phyloP scores from a whole-genome alignment of 352 stramenopile species.

The Peronospora farinosa region DNA sequence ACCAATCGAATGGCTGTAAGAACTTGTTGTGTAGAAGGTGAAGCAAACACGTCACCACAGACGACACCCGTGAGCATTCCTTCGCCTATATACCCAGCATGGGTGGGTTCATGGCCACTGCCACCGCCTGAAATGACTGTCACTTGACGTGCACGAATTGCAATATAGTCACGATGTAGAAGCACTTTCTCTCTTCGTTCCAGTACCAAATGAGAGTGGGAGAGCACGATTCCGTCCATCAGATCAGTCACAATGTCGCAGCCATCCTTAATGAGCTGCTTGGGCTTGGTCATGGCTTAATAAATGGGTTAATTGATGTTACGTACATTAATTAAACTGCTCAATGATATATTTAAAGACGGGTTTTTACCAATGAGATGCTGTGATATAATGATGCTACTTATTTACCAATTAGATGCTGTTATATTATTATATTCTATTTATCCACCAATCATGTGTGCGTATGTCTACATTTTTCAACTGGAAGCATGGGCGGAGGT shows the following conservation, averaged over 20 bases:
- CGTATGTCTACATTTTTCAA: neutral
- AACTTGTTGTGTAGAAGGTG: conserved; percentile 89
- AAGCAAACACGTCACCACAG: conserved; percentile 95
- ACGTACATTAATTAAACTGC: neutral
- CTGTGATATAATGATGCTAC: no score
- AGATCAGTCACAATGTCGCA: conserved; percentile 63
- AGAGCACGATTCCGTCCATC: conserved; percentile 61
- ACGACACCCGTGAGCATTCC: conserved; percentile 96
- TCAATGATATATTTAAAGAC: neutral
- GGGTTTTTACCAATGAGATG: no score
- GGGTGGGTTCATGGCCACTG: conserved; percentile 91
- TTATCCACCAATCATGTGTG: no score
- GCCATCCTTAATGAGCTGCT: conserved; percentile 53
- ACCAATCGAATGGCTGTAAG: conserved; percentile 91
- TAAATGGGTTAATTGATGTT: neutral
- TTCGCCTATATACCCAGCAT: conserved; percentile 93
- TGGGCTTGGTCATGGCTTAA: conserved; percentile 37
- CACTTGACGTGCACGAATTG: conserved; percentile 61
- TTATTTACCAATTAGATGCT: no score
- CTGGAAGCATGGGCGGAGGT: conserved; percentile 42
- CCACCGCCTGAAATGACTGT: conserved; percentile 72
- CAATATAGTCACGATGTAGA: conserved; percentile 62
- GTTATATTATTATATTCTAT: no score
- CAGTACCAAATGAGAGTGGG: conserved; percentile 64
- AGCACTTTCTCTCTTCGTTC: conserved; percentile 55